Conservation (phyloP, 2,329 filamentous ascomycete species). For the Penicillium polonicum region DNA sequence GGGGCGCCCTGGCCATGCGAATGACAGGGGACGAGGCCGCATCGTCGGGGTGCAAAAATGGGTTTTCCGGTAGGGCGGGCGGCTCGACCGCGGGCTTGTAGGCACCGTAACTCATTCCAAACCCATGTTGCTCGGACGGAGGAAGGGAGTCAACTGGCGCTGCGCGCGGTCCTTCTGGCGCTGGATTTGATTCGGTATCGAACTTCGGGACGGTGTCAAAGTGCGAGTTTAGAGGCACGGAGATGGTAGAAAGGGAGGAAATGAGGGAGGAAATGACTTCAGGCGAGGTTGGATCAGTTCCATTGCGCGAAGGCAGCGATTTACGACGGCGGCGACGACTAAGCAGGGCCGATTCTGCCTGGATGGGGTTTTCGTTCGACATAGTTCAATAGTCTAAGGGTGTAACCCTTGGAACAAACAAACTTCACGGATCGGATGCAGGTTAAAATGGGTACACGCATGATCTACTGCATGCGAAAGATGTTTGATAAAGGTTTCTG, state of each 20-base stretch:
- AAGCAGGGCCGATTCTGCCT: constrained; percentile 30
- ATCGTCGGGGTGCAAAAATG: constrained; percentile 54
- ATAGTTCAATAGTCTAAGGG: constrained; percentile 31
- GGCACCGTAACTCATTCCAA: constrained; percentile 72
- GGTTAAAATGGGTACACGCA: constrained; percentile 26
- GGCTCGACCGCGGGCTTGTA: constrained; percentile 52
- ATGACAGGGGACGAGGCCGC: constrained; percentile 68
- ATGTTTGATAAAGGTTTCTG: constrained; percentile 11
- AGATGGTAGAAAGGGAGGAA: constrained; percentile 60
- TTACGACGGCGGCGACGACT: constrained; percentile 47
- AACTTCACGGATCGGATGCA: constrained; percentile 24
- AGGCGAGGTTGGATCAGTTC: constrained; percentile 45
- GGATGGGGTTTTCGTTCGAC: constrained; percentile 26
- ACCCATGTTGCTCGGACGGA: constrained; percentile 46
- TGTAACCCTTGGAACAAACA: constrained; percentile 4
- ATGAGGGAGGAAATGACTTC: constrained; percentile 60
- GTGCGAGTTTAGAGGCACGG: constrained; percentile 64
- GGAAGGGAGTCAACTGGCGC: constrained; percentile 26
- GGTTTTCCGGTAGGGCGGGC: constrained; percentile 48
- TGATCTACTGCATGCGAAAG: constrained; percentile 25
- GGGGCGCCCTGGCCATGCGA: constrained; percentile 77
- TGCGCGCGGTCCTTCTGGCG: constrained; percentile 25
- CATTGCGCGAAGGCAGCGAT: constrained; percentile 35
- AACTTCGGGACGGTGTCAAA: constrained; percentile 60
- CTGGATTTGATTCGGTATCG: constrained; percentile 38